Base-by-base conservation (phyloP, 768 basidiomycete species). In the Zangia roseola region DNA sequence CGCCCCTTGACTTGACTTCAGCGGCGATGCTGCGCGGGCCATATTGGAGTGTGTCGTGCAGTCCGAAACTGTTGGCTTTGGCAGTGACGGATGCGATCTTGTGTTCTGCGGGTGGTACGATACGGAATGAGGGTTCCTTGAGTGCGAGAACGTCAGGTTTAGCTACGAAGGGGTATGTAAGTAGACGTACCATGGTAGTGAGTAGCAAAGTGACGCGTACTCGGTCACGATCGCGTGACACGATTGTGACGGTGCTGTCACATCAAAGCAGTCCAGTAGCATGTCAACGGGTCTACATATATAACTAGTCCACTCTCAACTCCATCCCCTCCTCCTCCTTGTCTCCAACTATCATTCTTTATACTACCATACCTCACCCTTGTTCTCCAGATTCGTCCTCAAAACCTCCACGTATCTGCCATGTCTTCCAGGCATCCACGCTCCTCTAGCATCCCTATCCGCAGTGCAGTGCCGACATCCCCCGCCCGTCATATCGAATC, bases 21-120 rank as follows among this genome's bases (percentile, higher is more conserved):
- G 86, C 78, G 0, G 88, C 87, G 53, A 97, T 78, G 59, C 77
- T 91, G 50, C 88, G 81, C 19, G 86, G 83, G 4, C 95, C 95
- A 69, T 94, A 83, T 43, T 82, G 78, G 47, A 99, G 78, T 4
- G 90, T 83, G 67, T 97, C 93, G 66, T 97, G 95, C 2, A 93
- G 75, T 34, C 94, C 94, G 45, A 91, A 72, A 54, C 77, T 77
- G 68, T 86, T 88, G 44, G 82, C 78, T 6, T 83, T 91, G 64
- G 83, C 77, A 51, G 78, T 69, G 39, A 88, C 62, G 5, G 88
- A 82, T 2, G 86, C 88, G 12, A 78, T 71, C 67, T 86, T 83
- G 42, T 76, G 61, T 35, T 69, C 62, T 45, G 63, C 58, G 6
- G 75, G 68, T 14, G 91, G 91, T 2, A 86, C 81, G 54, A 92